phyloP scores from a whole-genome alignment of 176 grass and related monocot species.

The Hordeum marinum region DNA sequence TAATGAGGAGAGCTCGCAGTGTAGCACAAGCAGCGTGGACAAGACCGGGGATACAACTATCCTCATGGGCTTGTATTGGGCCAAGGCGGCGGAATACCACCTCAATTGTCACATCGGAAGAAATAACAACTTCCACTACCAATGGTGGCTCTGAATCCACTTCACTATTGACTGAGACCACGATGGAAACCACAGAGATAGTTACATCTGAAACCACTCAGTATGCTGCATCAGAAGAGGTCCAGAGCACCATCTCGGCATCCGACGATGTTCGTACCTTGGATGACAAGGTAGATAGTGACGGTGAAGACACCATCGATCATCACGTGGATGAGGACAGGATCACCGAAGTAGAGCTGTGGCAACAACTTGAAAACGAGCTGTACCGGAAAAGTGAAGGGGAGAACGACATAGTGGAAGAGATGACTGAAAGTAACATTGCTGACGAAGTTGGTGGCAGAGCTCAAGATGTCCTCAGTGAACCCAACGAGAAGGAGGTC shows the following conservation, averaged over 20 bases:
- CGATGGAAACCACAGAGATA: slow-evolving; percentile 38
- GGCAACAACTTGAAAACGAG: slow-evolving; percentile 89
- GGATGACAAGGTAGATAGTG: slow-evolving; percentile 40
- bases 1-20: slow-evolving; percentile 82
- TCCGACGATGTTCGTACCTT: slow-evolving; percentile 43
- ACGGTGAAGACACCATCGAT: slow-evolving; percentile 35
- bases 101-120: slow-evolving; percentile 38
- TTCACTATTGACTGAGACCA: slow-evolving; percentile 41
- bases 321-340: slow-evolving; percentile 34
- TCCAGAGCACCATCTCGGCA: slow-evolving; percentile 24
- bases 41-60: slow-evolving; percentile 62
- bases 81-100: slow-evolving; percentile 68
- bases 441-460: slow-evolving; percentile 27
- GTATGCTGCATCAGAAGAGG: slow-evolving; percentile 46
- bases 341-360: slow-evolving; percentile 83
- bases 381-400: slow-evolving; percentile 55
- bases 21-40: slow-evolving; percentile 89
- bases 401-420: slow-evolving; percentile 55
- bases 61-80: slow-evolving; percentile 94
- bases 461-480: slow-evolving; percentile 39
- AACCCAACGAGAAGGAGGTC: slow-evolving; percentile 68
- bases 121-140: slow-evolving; percentile 24
- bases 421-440: slow-evolving; percentile 56
- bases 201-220: slow-evolving; percentile 41
- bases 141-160: slow-evolving; percentile 27